Conservation (phyloP, 2,329 filamentous ascomycete species). For the Epichloe aotearoae region DNA sequence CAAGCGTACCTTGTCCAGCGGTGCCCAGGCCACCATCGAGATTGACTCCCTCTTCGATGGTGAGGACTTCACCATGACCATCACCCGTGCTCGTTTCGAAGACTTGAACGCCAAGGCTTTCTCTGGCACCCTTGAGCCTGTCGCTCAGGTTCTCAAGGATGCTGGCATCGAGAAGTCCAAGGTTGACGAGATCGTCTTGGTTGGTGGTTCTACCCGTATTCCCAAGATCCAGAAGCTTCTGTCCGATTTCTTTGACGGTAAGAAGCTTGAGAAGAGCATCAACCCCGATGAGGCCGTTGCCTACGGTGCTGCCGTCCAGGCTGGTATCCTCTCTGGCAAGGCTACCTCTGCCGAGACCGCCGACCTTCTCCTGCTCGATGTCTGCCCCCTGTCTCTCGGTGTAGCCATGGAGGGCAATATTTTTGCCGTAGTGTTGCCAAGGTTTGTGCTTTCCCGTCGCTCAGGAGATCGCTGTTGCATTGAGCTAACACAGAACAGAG, state of each 20-base stretch:
- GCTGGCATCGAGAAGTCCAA: conserved; percentile 73
- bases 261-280: conserved; percentile 99
- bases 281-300: conserved; percentile 99
- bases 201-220: conserved; percentile 98
- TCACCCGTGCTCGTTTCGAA: conserved; percentile 98
- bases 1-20: conserved; percentile 96
- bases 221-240: conserved; percentile 98
- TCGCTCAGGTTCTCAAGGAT: conserved; percentile 94
- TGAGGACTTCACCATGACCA: conserved; percentile 92
- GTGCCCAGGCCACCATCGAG: conserved; percentile 93
- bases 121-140: conserved; percentile 83
- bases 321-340: conserved; percentile 97
- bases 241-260: conserved; percentile 97
- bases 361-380: conserved; percentile 90
- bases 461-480: too few species aligned
- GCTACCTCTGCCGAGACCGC: conserved; percentile 88
- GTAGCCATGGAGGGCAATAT: conserved; percentile 99
- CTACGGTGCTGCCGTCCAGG: conserved; percentile 97
- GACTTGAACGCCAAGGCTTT: conserved; percentile 96
- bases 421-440: conserved; percentile 83
- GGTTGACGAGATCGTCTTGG: conserved; percentile 97
- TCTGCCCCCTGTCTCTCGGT: conserved; percentile 91
- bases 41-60: conserved; percentile 98
- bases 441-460: conserved; percentile 15
- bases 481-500: conserved; percentile 13